A percentile compares a stretch with the other conserved stretches of the same genome.
Conservation (phyloP, 2,329 filamentous ascomycete genomes). For the Trichoderma gracile region DNA sequence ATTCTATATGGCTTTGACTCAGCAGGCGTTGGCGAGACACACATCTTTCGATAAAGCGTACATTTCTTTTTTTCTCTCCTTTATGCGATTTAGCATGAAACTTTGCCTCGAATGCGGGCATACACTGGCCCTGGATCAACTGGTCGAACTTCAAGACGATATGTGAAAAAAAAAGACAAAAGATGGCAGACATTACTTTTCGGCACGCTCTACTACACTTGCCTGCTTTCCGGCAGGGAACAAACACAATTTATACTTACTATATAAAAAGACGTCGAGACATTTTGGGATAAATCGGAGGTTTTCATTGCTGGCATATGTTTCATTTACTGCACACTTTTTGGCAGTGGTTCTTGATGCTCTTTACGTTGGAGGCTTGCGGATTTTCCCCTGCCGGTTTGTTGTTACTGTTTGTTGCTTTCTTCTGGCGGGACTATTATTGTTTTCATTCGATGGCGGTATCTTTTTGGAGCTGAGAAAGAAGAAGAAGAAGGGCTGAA, state of each 20-base stretch:
- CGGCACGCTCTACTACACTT: conserved; percentile 5
- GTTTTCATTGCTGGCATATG: background rate
- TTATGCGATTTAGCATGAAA: conserved; percentile 7
- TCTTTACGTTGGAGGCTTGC: background rate
- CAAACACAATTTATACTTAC: background rate
- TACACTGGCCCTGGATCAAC: background rate
- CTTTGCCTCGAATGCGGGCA: background rate
- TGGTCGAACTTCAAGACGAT: conserved; percentile 20
- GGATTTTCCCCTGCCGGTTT: background rate
- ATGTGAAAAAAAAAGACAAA: conserved; percentile 15
- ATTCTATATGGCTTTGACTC: conserved; percentile 9
- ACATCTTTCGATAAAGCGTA: conserved; percentile 16
- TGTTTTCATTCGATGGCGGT: conserved; percentile 9
- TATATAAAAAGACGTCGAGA: conserved; percentile 2
- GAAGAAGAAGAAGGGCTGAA: background rate
- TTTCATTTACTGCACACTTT: background rate
- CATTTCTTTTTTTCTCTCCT: background rate
- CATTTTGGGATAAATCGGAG: background rate
- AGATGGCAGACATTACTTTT: conserved; percentile 15
- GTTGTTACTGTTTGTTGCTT: background rate
- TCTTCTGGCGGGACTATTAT: background rate
- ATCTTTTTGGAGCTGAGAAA: background rate
- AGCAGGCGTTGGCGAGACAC: conserved; percentile 15
- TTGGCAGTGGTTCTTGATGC: background rate
- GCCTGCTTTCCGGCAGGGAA: conserved; percentile 3